phyloP scores from a whole-genome alignment of 805 yeast genomes.

The Lipomyces sp. region DNA sequence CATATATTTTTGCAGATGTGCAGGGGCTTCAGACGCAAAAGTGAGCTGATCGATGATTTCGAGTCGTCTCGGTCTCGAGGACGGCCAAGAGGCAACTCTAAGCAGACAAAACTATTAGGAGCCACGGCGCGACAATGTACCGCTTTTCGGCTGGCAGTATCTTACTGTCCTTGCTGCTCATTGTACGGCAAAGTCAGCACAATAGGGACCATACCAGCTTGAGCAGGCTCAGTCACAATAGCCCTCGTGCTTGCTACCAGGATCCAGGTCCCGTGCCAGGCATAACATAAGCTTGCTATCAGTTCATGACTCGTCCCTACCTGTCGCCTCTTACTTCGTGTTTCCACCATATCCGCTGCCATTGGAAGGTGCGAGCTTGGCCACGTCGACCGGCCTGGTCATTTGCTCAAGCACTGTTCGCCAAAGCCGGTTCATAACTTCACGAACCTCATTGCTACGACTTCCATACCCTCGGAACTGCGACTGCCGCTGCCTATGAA shows the following conservation, averaged over 20 bases:
- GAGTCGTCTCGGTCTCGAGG: not conserved
- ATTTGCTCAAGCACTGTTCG: not conserved
- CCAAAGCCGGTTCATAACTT: not conserved
- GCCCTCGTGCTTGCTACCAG: not conserved
- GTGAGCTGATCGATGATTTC: constrained; percentile 9
- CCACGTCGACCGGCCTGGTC: no score
- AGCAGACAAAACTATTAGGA: not conserved
- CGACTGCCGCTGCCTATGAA: constrained; percentile 1
- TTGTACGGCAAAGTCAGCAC: not conserved
- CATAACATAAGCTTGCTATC: not conserved
- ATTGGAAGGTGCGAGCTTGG: no score
- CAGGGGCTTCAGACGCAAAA: constrained; percentile 1
- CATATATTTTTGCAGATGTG: not conserved
- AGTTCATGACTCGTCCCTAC: no score
- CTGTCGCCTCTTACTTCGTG: no score
- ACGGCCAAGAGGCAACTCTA: not conserved
- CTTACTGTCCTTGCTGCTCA: not conserved
- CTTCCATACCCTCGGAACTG: not conserved
- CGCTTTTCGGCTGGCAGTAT: not conserved
- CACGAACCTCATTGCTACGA: not conserved
- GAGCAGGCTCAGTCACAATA: not conserved
- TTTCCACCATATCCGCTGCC: no score
- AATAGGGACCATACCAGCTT: not conserved
- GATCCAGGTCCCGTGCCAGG: not conserved
- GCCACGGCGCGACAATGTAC: not conserved